Evolutionary conservation across 768 basidiomycete species (phyloP).

Genomic region (Leccinum rimulosum): DNA sequence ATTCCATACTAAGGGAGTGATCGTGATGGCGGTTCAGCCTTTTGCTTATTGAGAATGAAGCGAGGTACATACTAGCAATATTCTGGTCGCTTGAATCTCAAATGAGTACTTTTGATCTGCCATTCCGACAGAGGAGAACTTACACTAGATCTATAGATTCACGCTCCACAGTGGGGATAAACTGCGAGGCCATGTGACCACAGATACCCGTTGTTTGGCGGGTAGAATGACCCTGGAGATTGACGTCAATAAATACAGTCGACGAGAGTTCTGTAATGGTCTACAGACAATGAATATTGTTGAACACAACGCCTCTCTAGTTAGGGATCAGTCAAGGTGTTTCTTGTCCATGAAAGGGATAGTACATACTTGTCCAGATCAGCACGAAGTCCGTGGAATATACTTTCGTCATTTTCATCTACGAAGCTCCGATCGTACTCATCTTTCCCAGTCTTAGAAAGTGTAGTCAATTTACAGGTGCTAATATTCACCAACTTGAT

Average conservation of each 20-base stretch:
- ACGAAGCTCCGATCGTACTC: conserved; percentile 2
- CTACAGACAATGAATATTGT: conserved; percentile 75
- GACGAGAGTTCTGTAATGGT: too few relatives aligned
- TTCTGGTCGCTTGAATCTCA: not conserved
- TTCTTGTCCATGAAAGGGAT: not conserved
- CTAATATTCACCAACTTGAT: not conserved
- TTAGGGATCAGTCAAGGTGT: conserved; percentile 1
- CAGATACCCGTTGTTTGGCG: not conserved
- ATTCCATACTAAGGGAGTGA: not conserved
- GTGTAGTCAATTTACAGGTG: not conserved
- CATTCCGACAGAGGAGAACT: not conserved
- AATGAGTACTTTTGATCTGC: not conserved
- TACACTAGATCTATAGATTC: not conserved
- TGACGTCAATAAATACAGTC: not conserved
- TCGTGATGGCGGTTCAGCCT: not conserved
- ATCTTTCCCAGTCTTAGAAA: conserved; percentile 4
- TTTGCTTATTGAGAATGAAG: not conserved
- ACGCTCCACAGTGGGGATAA: not conserved
- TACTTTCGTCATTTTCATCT: not conserved
- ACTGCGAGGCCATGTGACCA: not conserved
- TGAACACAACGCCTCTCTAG: conserved; percentile 55
- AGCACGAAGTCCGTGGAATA: conserved; percentile 11
- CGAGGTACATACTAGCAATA: not conserved
- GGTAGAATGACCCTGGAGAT: not conserved
- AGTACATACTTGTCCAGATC: conserved; percentile 14